Evolutionary conservation across 1,284 basidiomycete species (phyloP), one percentile per base, ranked within the genome.

Genomic region (Apiotrichum sp.): DNA sequence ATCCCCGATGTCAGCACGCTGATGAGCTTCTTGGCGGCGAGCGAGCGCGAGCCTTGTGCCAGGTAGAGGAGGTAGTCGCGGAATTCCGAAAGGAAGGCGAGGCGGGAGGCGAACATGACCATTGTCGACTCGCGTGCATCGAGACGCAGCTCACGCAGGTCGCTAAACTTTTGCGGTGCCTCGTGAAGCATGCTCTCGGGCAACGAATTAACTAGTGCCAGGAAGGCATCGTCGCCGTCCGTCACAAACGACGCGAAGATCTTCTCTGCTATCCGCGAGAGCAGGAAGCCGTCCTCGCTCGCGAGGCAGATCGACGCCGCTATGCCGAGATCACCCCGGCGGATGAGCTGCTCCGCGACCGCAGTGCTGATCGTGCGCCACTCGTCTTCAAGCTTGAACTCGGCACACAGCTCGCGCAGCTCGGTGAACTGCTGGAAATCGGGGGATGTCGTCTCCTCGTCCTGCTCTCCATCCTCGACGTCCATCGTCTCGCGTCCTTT

Each of bases 41-140:
- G 59, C 22, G 65, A 59, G n/a, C 68, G 65, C 6, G 69, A 70
- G 2, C 72, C 77, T 39, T 68, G 63, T 0, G 62, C 60, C 35
- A 75, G 68, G 54, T 74, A 73, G 4, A 77, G 67, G 38, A 79
- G 68, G 60, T 79, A 79, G 60, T 79, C 77, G 41, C 77, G 64
- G 62, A 80, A 79, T 48, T 76, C 68, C 14, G 78, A 72, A 8
- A 80, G 65, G 72, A 80, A 80, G 13, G 70, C 63, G 34, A 80
- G 66, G 22, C 72, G 67, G 2, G 73, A 66, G 1, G 74, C 70
- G 52, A 71, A 70, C 55, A 71, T 61, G 34, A 59, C 50, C 50
- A 59, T 55, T 13, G 53, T 54, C 13, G 59, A 49, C 11, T 49
- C 34, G 32, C 50, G 47, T 6, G 46, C 43, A 35, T 38, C 38